These are phyloP conservation scores for Phanerodontia chrysosporium DNA, from an alignment of 768 basidiomycete genomes.

Conservation along the genomic window DNA sequence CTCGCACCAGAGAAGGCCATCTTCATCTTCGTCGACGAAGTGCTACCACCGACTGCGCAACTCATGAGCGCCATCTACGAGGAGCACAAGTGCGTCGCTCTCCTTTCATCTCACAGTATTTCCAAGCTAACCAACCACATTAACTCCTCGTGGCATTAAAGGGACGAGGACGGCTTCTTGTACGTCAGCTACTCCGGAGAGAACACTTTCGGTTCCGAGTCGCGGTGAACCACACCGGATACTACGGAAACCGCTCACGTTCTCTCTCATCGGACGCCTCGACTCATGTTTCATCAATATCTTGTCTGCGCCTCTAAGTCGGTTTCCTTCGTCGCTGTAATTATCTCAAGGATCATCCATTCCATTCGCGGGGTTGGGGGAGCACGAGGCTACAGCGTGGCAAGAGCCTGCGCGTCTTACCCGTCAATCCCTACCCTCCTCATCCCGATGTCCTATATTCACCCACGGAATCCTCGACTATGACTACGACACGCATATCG, in stretches of 20 bases:
- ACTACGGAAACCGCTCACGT: background rate
- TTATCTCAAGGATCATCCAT: background rate
- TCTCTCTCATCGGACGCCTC: background rate
- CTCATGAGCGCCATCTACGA: constrained; percentile 99
- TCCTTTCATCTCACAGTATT: background rate
- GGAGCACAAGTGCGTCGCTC: constrained; percentile 87
- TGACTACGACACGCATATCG: background rate
- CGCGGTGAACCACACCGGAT: constrained; percentile 15
- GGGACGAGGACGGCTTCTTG: constrained; percentile 98
- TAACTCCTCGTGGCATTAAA: constrained; percentile 27
- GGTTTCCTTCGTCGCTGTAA: background rate
- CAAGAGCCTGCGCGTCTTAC: background rate
- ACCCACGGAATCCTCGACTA: background rate
- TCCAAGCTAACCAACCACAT: background rate
- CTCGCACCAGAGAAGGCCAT: constrained; percentile 99
- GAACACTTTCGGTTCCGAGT: constrained; percentile 77
- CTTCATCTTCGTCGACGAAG: constrained; percentile 99
- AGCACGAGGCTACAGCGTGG: background rate
- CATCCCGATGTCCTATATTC: no score
- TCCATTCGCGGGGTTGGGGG: background rate
- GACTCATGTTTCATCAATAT: background rate
- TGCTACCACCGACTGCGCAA: constrained; percentile 95
- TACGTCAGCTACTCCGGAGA: constrained; percentile 98
- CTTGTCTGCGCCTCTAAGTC: background rate
- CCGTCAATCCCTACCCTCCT: background rate